phyloP scores from a whole-genome alignment of 768 basidiomycete species.

The Trametes maxima region DNA sequence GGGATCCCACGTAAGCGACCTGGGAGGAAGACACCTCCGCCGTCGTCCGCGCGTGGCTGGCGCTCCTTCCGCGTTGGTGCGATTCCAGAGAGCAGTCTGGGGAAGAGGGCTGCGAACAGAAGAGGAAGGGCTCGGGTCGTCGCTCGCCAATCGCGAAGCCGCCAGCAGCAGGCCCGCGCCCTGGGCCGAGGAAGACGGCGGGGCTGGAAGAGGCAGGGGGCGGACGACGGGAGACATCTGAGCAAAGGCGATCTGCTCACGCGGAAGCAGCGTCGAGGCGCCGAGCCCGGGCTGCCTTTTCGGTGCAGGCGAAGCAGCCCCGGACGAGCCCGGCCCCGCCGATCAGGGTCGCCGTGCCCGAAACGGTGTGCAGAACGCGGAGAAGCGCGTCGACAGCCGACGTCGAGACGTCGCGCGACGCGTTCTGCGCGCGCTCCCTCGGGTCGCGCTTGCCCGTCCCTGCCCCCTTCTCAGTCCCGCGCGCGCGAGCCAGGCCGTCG shows the following conservation, averaged over 20 bases:
- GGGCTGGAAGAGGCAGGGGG: too few species aligned
- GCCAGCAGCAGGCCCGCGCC: not conserved
- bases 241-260: constrained; percentile 1
- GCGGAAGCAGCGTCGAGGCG: not conserved
- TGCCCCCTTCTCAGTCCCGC: not conserved
- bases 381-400: not conserved
- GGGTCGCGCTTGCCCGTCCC: too few species aligned
- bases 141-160: constrained; percentile 15
- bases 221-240: constrained; percentile 9
- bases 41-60: not conserved
- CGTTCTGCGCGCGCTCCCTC: too few species aligned
- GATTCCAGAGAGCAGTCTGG: not conserved
- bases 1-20: not conserved
- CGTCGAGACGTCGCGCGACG: not conserved
- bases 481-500: not conserved
- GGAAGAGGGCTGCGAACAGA: not conserved
- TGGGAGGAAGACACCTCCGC: not conserved
- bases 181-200: not conserved
- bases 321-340: constrained; percentile 16
- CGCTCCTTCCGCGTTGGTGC: not conserved
- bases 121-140: not conserved
- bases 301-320: not conserved
- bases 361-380: not conserved
- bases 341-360: constrained; percentile 23
- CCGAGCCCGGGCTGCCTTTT: not conserved